phyloP scores from a whole-genome alignment of 1,284 basidiomycete species.

The Entoloma clypeatum region DNA sequence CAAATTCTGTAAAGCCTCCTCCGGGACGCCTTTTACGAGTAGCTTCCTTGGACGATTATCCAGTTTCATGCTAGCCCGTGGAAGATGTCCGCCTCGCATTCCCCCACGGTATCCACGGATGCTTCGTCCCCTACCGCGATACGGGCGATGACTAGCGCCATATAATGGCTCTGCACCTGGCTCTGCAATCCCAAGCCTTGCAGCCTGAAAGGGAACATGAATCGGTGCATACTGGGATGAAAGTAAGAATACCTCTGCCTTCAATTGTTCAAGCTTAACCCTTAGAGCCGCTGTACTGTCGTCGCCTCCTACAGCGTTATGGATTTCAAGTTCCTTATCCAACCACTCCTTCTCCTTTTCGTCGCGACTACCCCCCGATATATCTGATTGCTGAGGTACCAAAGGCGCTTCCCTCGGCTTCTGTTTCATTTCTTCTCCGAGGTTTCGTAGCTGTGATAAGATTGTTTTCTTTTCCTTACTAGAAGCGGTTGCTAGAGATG shows the following conservation, averaged over 20 bases:
- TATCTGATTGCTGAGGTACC: conserved; percentile 11
- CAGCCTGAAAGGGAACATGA: conserved; percentile 47
- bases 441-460: conserved; percentile 73
- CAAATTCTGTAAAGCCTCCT: conserved; percentile 55
- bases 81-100: conserved; percentile 57
- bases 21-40: conserved; percentile 63
- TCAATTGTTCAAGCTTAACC: conserved; percentile 77
- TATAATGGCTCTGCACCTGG: conserved; percentile 33
- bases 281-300: conserved; percentile 68
- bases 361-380: conserved; percentile 36
- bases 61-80: conserved; percentile 72
- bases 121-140: conserved; percentile 71
- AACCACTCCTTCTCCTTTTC: conserved; percentile 58
- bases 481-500: conserved; percentile 59
- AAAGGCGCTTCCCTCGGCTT: conserved; percentile 26
- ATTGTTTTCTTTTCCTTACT: conserved; percentile 78
- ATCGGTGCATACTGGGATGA: neutral
- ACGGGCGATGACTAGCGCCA: conserved; percentile 52
- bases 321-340: conserved; percentile 75
- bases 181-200: conserved; percentile 72
- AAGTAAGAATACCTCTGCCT: conserved; percentile 61
- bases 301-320: conserved; percentile 37
- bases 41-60: conserved; percentile 89
- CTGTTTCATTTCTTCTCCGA: conserved; percentile 72
- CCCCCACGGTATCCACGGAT: conserved; percentile 59